Evolutionary conservation across 139 green algal species (phyloP), one percentile per base, ranked within the genome.

Genomic region (Dunaliella primolecta): DNA sequence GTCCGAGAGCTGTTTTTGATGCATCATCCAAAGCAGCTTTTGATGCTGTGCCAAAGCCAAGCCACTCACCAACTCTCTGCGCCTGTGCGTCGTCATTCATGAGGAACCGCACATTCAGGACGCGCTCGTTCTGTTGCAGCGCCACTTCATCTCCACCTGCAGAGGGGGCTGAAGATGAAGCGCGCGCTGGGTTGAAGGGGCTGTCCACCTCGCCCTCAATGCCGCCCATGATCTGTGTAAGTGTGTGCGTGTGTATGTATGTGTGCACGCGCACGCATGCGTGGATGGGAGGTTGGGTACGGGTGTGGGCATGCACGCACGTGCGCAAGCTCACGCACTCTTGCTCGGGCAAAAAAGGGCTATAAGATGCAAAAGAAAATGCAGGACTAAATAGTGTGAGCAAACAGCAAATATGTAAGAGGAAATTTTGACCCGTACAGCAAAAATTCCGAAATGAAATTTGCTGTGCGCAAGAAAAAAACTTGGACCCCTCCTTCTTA

Each of bases 141-240:
- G 15, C 46, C 7, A 15, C 15, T 15, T 64, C 46, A 15, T 64
- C 46, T n/a, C n/a, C n/a, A n/a, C n/a, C n/a, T n/a, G n/a, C n/a
- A n/a, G n/a, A n/a, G n/a, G n/a, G n/a, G 7, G 46, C 46, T 64
- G 46, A 7, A 15, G 46, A 64, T 25, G 46, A 64, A 25, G 46
- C 46, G 15, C 46, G 46, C 7, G 46, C 46, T 7, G 46, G 46
- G 46, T 64, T 64, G 46, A 64, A 64, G 46, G 46, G 46, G 46
- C 46, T 64, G 46, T 64, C 46, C 7, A 64, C 15, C 15, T 64
- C 46, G 15, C 46, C 15, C 7, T 64, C 21, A 11, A 80, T 36
- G 30, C 75, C 75, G 7, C 75, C 75, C 75, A 80, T 80, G n/a
- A 80, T 15, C 46, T 64, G 46, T 64, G 15, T 64, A 64, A 64